Percentiles rank a stretch among this genome's conserved stretches.
phyloP scores from a whole-genome alignment of 176 grass and related monocot genomes.

The Oryza glaberrima region DNA sequence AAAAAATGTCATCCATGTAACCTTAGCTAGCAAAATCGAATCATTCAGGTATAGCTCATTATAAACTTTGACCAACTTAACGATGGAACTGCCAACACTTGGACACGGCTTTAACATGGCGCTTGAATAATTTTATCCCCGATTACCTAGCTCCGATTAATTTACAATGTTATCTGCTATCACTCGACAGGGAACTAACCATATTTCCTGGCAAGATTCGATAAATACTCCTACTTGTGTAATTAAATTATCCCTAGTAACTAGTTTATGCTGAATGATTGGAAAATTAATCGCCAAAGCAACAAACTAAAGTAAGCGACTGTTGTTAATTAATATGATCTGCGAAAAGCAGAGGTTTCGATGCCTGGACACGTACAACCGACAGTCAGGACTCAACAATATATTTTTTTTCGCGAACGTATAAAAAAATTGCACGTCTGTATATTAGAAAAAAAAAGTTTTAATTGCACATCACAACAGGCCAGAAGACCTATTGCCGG shows the following conservation, averaged over 20 bases:
- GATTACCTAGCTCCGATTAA: neutral
- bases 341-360: neutral
- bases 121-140: neutral
- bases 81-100: neutral
- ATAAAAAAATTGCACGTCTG: no score
- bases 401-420: no score
- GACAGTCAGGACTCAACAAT: neutral
- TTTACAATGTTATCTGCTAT: conserved; percentile 14
- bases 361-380: neutral
- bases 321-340: neutral
- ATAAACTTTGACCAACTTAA: neutral
- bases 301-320: neutral
- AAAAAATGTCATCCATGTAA: neutral
- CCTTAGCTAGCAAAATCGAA: neutral
- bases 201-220: neutral
- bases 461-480: no score
- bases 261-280: neutral
- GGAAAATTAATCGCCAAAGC: neutral
- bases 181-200: neutral
- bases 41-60: neutral
- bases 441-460: no score
- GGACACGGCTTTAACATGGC: conserved; percentile 14
- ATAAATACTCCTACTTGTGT: neutral
- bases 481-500: no score
- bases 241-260: neutral